Conservation (phyloP, 2,329 filamentous ascomycete species). For the Nemania abortiva region DNA sequence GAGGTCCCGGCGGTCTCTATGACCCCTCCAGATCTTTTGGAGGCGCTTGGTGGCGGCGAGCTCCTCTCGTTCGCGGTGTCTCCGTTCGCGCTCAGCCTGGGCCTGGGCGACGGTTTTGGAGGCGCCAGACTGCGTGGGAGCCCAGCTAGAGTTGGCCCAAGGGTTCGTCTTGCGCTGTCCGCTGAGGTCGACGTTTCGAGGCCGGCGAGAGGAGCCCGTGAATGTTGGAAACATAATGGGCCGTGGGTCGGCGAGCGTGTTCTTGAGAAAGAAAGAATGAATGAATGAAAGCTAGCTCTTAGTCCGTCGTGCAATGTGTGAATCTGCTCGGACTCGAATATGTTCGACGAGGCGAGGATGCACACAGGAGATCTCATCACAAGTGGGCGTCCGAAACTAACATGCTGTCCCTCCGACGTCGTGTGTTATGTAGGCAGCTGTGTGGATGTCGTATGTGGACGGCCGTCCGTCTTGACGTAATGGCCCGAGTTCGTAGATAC, state of each 20-base stretch:
- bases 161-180: constrained; percentile 81
- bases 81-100: constrained; percentile 83
- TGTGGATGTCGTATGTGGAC: background rate
- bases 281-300: background rate
- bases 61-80: constrained; percentile 84
- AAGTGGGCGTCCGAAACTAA: constrained; percentile 9
- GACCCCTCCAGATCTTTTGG: constrained; percentile 86
- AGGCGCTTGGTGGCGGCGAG: constrained; percentile 79
- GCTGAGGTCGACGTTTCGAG: constrained; percentile 93
- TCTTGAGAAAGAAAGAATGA: background rate
- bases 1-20: constrained; percentile 70
- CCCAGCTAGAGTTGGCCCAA: constrained; percentile 74
- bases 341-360: constrained; percentile 7
- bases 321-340: background rate
- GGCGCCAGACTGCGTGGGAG: constrained; percentile 69
- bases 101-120: constrained; percentile 86
- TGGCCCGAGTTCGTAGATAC: constrained; percentile 14
- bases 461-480: constrained; percentile 35
- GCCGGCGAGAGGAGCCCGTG: constrained; percentile 85
- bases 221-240: constrained; percentile 88
- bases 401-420: constrained; percentile 29
- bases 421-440: background rate
- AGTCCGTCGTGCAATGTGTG: background rate
- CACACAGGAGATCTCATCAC: constrained; percentile 19
- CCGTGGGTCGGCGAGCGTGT: constrained; percentile 1